Percentiles rank a stretch among this genome's conserved stretches.
Evolutionary conservation across 2,329 filamentous ascomycete genomes (phyloP).

Genomic region (Mariannaea sp.): DNA sequence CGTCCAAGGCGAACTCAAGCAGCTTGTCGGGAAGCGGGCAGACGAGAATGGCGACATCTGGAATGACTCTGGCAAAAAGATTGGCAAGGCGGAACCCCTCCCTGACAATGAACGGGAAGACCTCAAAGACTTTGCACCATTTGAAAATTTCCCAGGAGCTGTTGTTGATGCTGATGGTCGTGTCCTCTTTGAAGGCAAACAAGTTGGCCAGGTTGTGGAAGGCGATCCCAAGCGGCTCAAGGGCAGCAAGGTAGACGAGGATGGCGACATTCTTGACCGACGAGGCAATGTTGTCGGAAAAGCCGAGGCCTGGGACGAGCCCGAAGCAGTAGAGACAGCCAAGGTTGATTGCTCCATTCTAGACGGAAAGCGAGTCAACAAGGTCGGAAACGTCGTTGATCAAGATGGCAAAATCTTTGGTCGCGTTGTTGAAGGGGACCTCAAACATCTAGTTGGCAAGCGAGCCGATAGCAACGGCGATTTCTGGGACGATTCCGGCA

Average conservation of each 20-base stretch:
- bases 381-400: slow-evolving; percentile 61
- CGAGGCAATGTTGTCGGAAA: slow-evolving; percentile 66
- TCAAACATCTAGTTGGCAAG: slow-evolving; percentile 66
- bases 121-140: slow-evolving; percentile 53
- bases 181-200: slow-evolving; percentile 56
- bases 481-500: slow-evolving; percentile 72
- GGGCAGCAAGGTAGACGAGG: slow-evolving; percentile 77
- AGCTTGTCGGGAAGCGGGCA: slow-evolving; percentile 66
- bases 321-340: slow-evolving; percentile 51
- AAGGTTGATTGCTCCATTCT: slow-evolving; percentile 56
- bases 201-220: slow-evolving; percentile 71
- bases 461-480: slow-evolving; percentile 69
- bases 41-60: slow-evolving; percentile 73
- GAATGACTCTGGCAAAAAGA: slow-evolving; percentile 70
- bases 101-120: slow-evolving; percentile 59
- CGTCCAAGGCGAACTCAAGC: slow-evolving; percentile 64
- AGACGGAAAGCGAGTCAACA: slow-evolving; percentile 62
- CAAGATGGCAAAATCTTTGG: slow-evolving; percentile 61
- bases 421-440: slow-evolving; percentile 65
- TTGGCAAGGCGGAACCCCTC: slow-evolving; percentile 67
- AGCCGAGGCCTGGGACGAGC: slow-evolving; percentile 60
- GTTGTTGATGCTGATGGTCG: slow-evolving; percentile 58
- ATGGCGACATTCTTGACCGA: slow-evolving; percentile 81
- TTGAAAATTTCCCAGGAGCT: slow-evolving; percentile 63
- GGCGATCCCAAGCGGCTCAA: slow-evolving; percentile 75